Evolutionary conservation across 176 grass and related monocot genomes (phyloP), one percentile per base, ranked within the genome.

Genomic region (Puccinellia tenuiflora): DNA sequence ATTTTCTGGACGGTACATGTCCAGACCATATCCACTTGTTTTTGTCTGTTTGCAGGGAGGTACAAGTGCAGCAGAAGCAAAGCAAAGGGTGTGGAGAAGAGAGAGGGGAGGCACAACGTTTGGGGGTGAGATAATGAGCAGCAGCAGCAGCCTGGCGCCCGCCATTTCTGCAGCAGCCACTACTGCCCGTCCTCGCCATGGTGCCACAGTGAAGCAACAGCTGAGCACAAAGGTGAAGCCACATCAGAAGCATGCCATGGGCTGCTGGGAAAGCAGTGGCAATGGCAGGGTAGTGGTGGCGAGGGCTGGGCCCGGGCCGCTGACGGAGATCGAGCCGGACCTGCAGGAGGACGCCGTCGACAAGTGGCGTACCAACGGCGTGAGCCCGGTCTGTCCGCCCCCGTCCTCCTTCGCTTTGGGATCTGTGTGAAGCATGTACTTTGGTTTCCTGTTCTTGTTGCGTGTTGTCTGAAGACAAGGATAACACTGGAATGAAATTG

Each of bases 321-420:
- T 93, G 57, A 76, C 89, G 46, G 96, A 98, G 68, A 95, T 98
- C 26, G 92, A 93, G 77, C 96, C 93, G 29, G 93, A 98, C 85
- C 89, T 98, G 63, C 47, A 29, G 16, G 96, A 98, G 85, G 93
- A 95, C 48, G 73, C 92, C 50, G 55, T 95, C 78, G 96, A 98
- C 55, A 78, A 57, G 48, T 91, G 85, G 77, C 77, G 89, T 54
- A 98, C 96, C 78, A 90, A 88, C 28, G 96, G 96, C 52, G 73
- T 95, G 66, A 60, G 26, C 71, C 81, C 87, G 59, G 96, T 98
- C 48, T 76, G 90, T 82, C 68, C n/a, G 43, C 52, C 24, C 13
- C 48, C 79, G 7, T 40, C 68, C 35, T 83, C 55, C n/a, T n/a
- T n/a, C n/a, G 18, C 47, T 81, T 35, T 67, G 17, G 70, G 59